Evolutionary conservation across 2,329 filamentous ascomycete species (phyloP).

Genomic region (Phyllosticta paracitricarpa): DNA sequence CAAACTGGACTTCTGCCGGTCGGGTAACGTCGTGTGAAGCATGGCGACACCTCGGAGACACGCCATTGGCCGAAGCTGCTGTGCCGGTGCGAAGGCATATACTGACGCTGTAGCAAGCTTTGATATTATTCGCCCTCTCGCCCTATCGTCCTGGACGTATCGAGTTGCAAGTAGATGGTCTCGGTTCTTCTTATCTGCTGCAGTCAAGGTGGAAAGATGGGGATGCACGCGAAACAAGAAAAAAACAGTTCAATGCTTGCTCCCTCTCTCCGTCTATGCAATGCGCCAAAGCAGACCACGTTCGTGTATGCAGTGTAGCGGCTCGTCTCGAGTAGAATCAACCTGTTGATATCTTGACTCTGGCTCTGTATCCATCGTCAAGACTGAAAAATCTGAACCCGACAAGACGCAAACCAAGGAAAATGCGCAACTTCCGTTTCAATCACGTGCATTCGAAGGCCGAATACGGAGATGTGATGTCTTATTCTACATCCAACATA

Average conservation of each 20-base stretch:
- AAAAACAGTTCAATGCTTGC: not conserved
- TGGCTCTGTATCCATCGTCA: not conserved
- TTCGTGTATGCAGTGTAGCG: too few relatives aligned
- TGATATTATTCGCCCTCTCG: not conserved
- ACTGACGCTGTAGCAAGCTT: not conserved
- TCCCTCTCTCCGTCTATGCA: not conserved
- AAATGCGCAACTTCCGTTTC: not conserved
- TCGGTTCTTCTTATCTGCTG: not conserved
- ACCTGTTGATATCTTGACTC: not conserved
- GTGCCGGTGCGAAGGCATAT: not conserved
- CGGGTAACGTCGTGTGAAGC: not conserved
- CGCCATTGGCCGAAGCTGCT: not conserved
- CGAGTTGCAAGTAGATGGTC: not conserved
- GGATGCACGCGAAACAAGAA: not conserved
- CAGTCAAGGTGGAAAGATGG: not conserved
- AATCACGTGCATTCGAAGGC: not conserved
- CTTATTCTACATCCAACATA: not conserved
- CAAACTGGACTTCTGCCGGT: not conserved
- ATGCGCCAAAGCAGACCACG: not conserved
- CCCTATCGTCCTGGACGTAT: not conserved
- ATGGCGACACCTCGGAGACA: not conserved
- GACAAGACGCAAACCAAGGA: not conserved
- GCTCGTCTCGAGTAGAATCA: not conserved
- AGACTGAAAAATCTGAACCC: not conserved
- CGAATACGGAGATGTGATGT: not conserved